A percentile compares a stretch with the other conserved stretches of the same genome.
These are phyloP conservation scores for Trypanosoma vivax DNA, from an alignment of 208 protist genomes.

Conservation along the genomic window DNA sequence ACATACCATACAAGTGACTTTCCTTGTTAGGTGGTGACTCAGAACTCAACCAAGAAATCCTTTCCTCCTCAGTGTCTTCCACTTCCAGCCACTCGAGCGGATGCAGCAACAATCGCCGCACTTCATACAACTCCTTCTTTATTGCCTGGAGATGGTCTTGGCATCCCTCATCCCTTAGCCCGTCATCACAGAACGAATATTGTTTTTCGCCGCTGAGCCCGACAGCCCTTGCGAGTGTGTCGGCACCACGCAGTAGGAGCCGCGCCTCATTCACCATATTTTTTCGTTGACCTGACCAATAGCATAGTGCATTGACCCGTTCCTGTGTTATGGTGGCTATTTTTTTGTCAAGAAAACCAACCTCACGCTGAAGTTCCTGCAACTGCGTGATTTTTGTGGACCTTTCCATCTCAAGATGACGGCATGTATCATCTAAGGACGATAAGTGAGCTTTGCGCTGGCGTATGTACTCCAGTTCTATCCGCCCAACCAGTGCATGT, in stretches of 20 bases:
- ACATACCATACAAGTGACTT: too few relatives aligned
- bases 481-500: conserved; percentile 16
- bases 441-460: conserved; percentile 20
- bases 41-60: not conserved
- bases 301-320: conserved; percentile 35
- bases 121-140: conserved; percentile 25
- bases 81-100: conserved; percentile 12
- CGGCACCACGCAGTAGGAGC: conserved; percentile 20
- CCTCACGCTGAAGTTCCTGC: conserved; percentile 26
- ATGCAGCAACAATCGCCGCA: conserved; percentile 1
- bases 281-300: conserved; percentile 45
- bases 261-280: conserved; percentile 14
- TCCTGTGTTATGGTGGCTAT: conserved; percentile 28
- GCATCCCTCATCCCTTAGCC: not conserved
- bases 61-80: conserved; percentile 2
- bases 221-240: conserved; percentile 12
- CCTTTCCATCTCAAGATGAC: conserved; percentile 23
- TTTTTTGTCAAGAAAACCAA: conserved; percentile 29
- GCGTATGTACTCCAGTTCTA: conserved; percentile 27
- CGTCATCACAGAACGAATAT: not conserved
- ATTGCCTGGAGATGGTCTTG: conserved; percentile 19
- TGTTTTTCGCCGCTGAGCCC: not conserved
- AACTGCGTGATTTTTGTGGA: conserved; percentile 24
- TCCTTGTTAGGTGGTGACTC: too few relatives aligned
- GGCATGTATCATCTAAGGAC: conserved; percentile 17